Base-by-base conservation (phyloP, 2,329 filamentous ascomycete genomes). In the Sclerotinia trifoliorum region DNA sequence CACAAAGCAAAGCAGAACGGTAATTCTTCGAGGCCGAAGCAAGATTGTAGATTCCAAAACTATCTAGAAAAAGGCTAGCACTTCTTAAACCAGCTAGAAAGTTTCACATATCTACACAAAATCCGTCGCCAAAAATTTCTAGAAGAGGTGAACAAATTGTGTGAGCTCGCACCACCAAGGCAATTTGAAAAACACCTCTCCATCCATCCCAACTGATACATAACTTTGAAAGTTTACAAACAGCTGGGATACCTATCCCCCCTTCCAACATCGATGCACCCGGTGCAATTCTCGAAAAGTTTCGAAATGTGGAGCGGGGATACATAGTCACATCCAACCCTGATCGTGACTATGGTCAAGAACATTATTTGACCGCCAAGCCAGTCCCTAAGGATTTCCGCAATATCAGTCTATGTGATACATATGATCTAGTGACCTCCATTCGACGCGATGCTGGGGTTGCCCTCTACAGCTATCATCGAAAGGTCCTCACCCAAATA, bases 101-200 rank as follows among this genome's bases (percentile, higher is more conserved):
- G 5, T 10, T 55, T 35, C 8, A 10, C 26, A 55, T 19, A 8
- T 13, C 17, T 55, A 55, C 29, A 55, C 32, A 55, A 4, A 55
- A 55, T 19, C 52, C 29, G 29, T 35, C 21, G 29, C 52, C 52
- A 17, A 35, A 55, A 52, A 24, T 21, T 55, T 48, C 4, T n/a
- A 56, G 54, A 56, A 65, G 35, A 55, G 62, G 62, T 65, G 62
- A 65, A 55, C 46, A n/a, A 15, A 65, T 5, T 44, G 62, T 26
- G 51, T 56, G 62, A 56, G 62, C 51, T 65, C 51, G 62, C 51
- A 65, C 62, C 62, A 65, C 62, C 35, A 46, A 21, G 35, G 24
- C 62, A 51, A 64, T 64, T 32, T 29, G 32, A 51, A 54, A 54
- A 64, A 64, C 58, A 62, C 58, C 58, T 24, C 58, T 39, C 32